Evolutionary conservation across 2,329 filamentous ascomycete species (phyloP), one percentile per base, ranked within the genome.

Genomic region (Trichophyton simii): DNA sequence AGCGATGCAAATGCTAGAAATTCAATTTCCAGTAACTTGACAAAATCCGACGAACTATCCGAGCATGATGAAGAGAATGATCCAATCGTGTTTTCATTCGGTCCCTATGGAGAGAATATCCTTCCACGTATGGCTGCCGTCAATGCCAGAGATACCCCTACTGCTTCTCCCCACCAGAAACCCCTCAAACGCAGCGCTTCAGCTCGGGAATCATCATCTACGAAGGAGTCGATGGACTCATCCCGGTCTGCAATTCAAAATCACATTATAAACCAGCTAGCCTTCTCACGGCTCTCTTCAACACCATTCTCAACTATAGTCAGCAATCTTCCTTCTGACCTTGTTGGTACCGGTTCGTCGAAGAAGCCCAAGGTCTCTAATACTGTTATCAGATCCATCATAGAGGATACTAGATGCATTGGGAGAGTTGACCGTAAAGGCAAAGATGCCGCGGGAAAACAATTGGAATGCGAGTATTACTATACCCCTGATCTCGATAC

Each of bases 381-480:
- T 65, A 78, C 82, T 1, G 82, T 85, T 48, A 81, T 97, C 59
- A 86, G 86, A 63, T 78, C 76, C 54, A 81, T 95, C 62, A 82
- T 97, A 50, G 87, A 91, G 70, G 78, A 79, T 25, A 88, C 89
- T 4, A 74, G 82, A 7, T 96, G 90, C 71, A 85, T 97, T 65
- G 94, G 94, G 55, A 87, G 94, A 72, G 96, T 99, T 68, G 81
- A 82, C 59, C 87, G 94, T 44, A 87, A 92, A 72, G 94, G 94
- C 71, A 99, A 97, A 74, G 94, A 99, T 71, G 94, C 94, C 3
- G 92, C 94, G 0, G 94, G 94, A 67, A 94, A 96, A 77, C 78
- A 87, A 5, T 82, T 99, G 0, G 92, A 99, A 79, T 95, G 89
- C 78, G 91, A 99, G 73, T 97, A 95, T 73, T 97, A 97, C 76